These are phyloP conservation scores for Kregervanrija delftensis DNA, from an alignment of 805 yeast species.

Conservation along the genomic window DNA sequence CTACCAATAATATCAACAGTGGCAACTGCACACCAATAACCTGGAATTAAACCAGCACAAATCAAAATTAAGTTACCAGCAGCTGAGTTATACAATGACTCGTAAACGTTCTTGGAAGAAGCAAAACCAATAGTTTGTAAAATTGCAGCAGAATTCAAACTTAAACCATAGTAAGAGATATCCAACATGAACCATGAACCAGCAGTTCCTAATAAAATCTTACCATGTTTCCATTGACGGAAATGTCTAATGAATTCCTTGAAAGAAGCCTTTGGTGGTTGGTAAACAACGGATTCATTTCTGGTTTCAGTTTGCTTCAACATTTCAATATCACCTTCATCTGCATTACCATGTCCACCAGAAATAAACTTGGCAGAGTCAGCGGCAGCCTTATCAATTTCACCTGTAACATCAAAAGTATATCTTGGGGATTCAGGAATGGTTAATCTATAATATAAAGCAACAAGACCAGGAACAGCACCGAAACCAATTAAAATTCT, in stretches of 20 bases:
- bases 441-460: constrained; percentile 86
- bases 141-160: constrained; percentile 74
- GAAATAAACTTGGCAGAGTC: constrained; percentile 45
- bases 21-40: constrained; percentile 83
- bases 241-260: constrained; percentile 68
- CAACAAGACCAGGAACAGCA: constrained; percentile 79
- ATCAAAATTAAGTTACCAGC: constrained; percentile 90
- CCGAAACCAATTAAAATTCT: constrained; percentile 86
- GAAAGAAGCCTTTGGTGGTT: constrained; percentile 80
- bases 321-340: constrained; percentile 34
- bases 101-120: constrained; percentile 60
- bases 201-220: constrained; percentile 81
- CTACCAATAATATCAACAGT: constrained; percentile 79
- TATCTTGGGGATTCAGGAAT: constrained; percentile 95
- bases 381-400: constrained; percentile 49
- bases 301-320: constrained; percentile 42
- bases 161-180: constrained; percentile 85
- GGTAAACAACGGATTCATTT: constrained; percentile 20
- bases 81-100: constrained; percentile 64
- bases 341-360: constrained; percentile 48
- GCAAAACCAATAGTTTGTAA: constrained; percentile 83
- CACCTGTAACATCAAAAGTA: constrained; percentile 66
- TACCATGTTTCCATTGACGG: constrained; percentile 80
- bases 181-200: constrained; percentile 88
- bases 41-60: constrained; percentile 94